These are phyloP conservation scores for Mycena latifolia DNA, from an alignment of 768 basidiomycete genomes.

Conservation along the genomic window DNA sequence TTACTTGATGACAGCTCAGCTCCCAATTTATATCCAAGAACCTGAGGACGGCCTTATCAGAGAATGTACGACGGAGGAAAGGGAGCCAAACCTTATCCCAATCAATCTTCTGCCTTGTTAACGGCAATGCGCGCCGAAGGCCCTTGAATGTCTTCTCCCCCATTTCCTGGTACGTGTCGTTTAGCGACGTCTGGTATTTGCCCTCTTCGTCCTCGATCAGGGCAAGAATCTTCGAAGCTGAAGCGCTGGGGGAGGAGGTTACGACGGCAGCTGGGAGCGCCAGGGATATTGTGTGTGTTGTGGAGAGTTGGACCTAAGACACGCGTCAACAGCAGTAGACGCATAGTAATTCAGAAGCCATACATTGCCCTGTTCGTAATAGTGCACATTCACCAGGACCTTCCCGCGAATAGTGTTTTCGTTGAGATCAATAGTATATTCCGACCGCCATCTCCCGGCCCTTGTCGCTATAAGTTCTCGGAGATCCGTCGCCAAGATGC, in stretches of 20 bases:
- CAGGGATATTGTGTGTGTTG: conserved; percentile 77
- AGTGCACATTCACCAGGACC: conserved; percentile 90
- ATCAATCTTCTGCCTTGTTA: conserved; percentile 94
- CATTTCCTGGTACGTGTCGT: conserved; percentile 89
- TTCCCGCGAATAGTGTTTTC: conserved; percentile 74
- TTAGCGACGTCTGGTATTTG: conserved; percentile 83
- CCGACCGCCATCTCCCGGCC: conserved; percentile 96
- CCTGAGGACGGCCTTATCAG: conserved; percentile 28
- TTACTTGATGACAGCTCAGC: conserved; percentile 59
- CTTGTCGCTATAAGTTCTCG: conserved; percentile 52
- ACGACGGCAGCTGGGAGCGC: conserved; percentile 70
- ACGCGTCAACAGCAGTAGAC: conserved; percentile 1
- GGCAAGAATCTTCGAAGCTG: conserved; percentile 81
- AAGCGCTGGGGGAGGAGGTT: conserved; percentile 60
- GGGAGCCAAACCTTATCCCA: conserved; percentile 86
- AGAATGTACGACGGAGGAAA: neutral
- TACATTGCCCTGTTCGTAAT: conserved; percentile 98
- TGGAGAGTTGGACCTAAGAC: conserved; percentile 88
- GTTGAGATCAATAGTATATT: conserved; percentile 80
- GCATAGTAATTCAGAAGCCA: conserved; percentile 36
- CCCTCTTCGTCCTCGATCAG: conserved; percentile 86
- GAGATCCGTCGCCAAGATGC: conserved; percentile 6
- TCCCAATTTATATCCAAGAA: conserved; percentile 55
- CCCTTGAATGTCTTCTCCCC: conserved; percentile 95
- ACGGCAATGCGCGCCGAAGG: conserved; percentile 88